Evolutionary conservation across 306 rosid species (phyloP), one percentile per base, ranked within the genome.

Genomic region (Cucumis hystrix): DNA sequence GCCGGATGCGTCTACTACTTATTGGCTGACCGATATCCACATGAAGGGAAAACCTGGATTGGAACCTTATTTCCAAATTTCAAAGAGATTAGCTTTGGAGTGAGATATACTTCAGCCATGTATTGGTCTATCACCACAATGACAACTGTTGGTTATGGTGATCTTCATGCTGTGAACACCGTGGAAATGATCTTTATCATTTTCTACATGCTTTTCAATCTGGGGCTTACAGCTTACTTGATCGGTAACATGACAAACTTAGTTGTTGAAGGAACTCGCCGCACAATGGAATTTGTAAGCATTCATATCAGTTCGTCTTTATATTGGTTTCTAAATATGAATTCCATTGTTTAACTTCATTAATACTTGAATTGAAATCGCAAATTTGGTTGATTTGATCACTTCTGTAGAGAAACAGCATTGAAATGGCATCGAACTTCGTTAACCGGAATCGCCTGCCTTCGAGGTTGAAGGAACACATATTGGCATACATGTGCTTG

Each of bases 181-280:
- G 18, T 74, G 39, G 98, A 95, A 78, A 95, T 86, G 98, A 82
- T 89, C 85, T 95, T 92, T 89, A 95, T 91, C 41, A 89, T 88
- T 35, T 84, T 90, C 83, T 95, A 84, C 87, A 90, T 95, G 98
- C 92, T 95, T 80, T 90, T 92, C 81, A 92, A 95, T 82, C 98
- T 92, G 73, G 98, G 96, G 84, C 86, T 92, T 12, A 92, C 96
- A n/a, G 91, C 98, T 77, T 95, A 95, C 86, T 78, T 95, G 70
- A 95, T 95, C n/a, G 98, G 98, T 11, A 95, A 92, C 92, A 95
- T 95, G 97, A 95, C 98, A 4, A 90, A 92, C 82, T 89, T 95
- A 69, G 96, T 95, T 37, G 98, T 95, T 21, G 93, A 92, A 87
- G 97, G 98, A 72, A 95, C 98, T 78, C 88, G 96, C 52, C 96